These are phyloP conservation scores for Chalaropsis thielavioides DNA, from an alignment of 2,329 filamentous ascomycete species.

Conservation along the genomic window DNA sequence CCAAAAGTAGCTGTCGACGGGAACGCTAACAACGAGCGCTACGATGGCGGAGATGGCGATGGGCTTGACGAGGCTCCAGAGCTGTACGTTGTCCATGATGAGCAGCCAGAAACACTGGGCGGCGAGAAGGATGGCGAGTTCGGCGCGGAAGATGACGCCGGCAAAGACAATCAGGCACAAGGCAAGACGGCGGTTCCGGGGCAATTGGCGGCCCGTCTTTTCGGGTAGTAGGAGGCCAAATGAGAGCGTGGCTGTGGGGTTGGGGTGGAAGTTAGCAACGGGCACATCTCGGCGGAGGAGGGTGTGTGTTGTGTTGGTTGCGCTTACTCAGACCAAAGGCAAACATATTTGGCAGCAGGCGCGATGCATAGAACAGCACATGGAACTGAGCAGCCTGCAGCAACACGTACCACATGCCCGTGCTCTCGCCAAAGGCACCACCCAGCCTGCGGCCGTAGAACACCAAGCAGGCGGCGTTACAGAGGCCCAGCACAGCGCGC, in stretches of 20 bases:
- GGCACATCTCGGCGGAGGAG: not conserved
- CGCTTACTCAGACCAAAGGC: slow-evolving; percentile 69
- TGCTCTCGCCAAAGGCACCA: slow-evolving; percentile 50
- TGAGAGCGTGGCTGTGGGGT: slow-evolving; percentile 47
- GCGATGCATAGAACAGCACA: slow-evolving; percentile 77
- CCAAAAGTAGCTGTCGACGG: slow-evolving; percentile 90
- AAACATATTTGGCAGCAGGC: slow-evolving; percentile 92
- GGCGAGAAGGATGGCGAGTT: slow-evolving; percentile 67
- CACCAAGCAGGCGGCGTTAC: slow-evolving; percentile 57
- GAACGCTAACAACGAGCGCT: slow-evolving; percentile 54
- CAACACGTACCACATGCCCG: slow-evolving; percentile 64
- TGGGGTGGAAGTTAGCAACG: not conserved
- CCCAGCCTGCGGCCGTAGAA: slow-evolving; percentile 50
- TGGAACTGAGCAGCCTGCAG: slow-evolving; percentile 82
- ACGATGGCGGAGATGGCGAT: slow-evolving; percentile 50
- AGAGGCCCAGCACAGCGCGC: slow-evolving; percentile 59
- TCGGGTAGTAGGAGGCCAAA: slow-evolving; percentile 33
- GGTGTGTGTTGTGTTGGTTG: too few species aligned
- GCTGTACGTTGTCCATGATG: slow-evolving; percentile 35
- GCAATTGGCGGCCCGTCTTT: slow-evolving; percentile 21
- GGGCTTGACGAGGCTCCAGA: slow-evolving; percentile 46
- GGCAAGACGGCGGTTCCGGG: slow-evolving; percentile 43
- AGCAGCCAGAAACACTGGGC: slow-evolving; percentile 54
- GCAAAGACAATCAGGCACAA: slow-evolving; percentile 66
- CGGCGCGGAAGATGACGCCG: slow-evolving; percentile 75